Base-by-base conservation (phyloP, 2,329 filamentous ascomycete genomes). In the Neophaeococcomyces mojaviensis region DNA sequence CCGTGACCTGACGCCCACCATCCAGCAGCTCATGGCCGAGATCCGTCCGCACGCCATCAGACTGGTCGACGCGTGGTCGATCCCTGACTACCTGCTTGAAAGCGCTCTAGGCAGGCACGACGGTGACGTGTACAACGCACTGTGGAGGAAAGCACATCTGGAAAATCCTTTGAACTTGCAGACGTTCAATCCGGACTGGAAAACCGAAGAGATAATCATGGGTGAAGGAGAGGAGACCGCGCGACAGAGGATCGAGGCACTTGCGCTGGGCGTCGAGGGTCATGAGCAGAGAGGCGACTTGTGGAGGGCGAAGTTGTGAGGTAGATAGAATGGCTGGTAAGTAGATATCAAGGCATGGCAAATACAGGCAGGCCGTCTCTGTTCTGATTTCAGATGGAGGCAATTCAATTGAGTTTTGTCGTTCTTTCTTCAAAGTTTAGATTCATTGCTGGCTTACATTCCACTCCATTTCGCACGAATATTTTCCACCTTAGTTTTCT, bases 81-180 rank as follows among this genome's bases (percentile, higher is more conserved):
- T 76, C 30, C 73, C 73, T 1, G 73, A 76, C 55, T 77, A 68
- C 50, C 51, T 76, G 41, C 63, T 76, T 0, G 68, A 76, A 41
- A 74, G 70, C 56, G 70, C 73, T 4, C 56, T 77, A 32, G 73
- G 73, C 0, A 60, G 72, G 35, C 70, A 65, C 46, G 73, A 77
- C 55, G 73, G 74, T 2, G 69, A 65, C 41, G 72, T 76, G 5
- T 77, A 77, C 51, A 74, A 77, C 54, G 70, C 75, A 46, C 55
- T 76, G 34, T 77, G 68, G 49, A 64, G 75, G 46, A 63, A 68
- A 43, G 73, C 73, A 3, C 72, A 76, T 61, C 59, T 68, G 37
- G 56, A 68, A 52, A 76, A 76, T 57, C 73, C 73, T 8, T 49
- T 77, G 53, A 76, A 77, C 48, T 58, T 59, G 44, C 59, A 68